Evolutionary conservation across 2,329 filamentous ascomycete species (phyloP).

Genomic region (Alternaria hordeiaustralica): DNA sequence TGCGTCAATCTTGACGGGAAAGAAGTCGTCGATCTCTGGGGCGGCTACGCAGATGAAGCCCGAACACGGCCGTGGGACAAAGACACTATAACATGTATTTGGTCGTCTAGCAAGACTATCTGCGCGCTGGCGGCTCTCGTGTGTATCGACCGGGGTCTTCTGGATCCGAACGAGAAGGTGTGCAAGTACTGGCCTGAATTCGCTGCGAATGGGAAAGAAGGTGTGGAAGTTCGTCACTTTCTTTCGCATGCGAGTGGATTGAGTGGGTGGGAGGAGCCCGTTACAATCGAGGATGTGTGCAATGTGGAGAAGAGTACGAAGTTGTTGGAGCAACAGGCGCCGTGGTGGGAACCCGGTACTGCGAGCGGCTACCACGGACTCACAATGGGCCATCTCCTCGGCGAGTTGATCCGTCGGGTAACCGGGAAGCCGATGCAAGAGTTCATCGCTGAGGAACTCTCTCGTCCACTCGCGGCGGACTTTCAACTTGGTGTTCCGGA

Average conservation of each 20-base stretch:
- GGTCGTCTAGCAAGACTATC: conserved; percentile 25
- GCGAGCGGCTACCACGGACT: conserved; percentile 22
- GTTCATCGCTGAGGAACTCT: conserved; percentile 65
- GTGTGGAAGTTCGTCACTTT: conserved; percentile 21
- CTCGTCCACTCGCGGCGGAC: conserved; percentile 60
- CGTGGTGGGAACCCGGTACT: conserved; percentile 26
- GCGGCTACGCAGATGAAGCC: conserved; percentile 18
- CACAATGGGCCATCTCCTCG: conserved; percentile 24
- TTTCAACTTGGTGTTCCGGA: conserved; percentile 18
- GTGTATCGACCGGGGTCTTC: conserved; percentile 18
- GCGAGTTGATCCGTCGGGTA: conserved; percentile 13
- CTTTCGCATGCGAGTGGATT: conserved; percentile 22
- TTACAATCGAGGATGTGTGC: conserved; percentile 12
- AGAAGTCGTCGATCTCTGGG: conserved; percentile 28
- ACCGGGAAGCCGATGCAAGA: conserved; percentile 8
- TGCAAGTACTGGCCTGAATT: conserved; percentile 32
- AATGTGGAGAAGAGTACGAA: conserved; percentile 12
- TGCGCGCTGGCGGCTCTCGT: conserved; percentile 18
- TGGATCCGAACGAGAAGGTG: conserved; percentile 23
- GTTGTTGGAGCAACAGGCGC: conserved; percentile 15
- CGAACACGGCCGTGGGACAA: conserved; percentile 18
- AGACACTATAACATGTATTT: conserved; percentile 25
- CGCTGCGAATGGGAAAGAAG: conserved; percentile 20
- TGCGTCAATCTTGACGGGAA: conserved; percentile 23
- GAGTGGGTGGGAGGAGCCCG: conserved; percentile 14